These are phyloP conservation scores for Trichaptum fuscoviolaceum DNA, from an alignment of 768 basidiomycete genomes.

Conservation along the genomic window DNA sequence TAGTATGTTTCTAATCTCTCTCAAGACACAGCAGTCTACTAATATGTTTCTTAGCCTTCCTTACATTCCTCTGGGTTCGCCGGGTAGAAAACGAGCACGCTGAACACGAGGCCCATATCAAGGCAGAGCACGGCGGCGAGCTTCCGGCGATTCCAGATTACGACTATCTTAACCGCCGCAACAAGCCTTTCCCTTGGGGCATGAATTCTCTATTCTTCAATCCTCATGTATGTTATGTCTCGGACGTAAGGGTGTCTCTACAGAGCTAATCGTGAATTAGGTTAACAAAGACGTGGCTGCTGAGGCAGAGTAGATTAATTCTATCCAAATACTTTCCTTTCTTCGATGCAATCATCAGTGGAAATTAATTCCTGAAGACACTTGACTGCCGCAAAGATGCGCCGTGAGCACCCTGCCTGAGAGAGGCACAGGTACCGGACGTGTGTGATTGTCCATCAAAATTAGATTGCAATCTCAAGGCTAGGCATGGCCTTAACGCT, in stretches of 20 bases:
- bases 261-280: neutral
- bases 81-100: constrained; percentile 59
- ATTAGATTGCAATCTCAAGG: neutral
- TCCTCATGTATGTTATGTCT: constrained; percentile 49
- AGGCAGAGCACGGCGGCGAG: constrained; percentile 64
- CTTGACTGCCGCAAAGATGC: no score
- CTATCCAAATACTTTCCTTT: neutral
- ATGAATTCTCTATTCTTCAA: constrained; percentile 81
- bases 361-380: neutral
- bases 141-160: constrained; percentile 69
- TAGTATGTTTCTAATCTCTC: constrained; percentile 41
- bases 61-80: constrained; percentile 39
- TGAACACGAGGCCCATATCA: constrained; percentile 65
- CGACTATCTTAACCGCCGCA: constrained; percentile 70
- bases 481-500: neutral
- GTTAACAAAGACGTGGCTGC: neutral
- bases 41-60: constrained; percentile 18
- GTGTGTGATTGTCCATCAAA: neutral
- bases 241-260: neutral
- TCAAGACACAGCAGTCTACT: constrained; percentile 6
- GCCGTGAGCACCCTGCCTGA: no score
- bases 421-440: neutral
- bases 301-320: neutral
- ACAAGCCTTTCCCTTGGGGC: constrained; percentile 85
- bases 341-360: neutral